These are phyloP conservation scores for Leishmania turanica DNA, from an alignment of 208 protist species.

Conservation along the genomic window DNA sequence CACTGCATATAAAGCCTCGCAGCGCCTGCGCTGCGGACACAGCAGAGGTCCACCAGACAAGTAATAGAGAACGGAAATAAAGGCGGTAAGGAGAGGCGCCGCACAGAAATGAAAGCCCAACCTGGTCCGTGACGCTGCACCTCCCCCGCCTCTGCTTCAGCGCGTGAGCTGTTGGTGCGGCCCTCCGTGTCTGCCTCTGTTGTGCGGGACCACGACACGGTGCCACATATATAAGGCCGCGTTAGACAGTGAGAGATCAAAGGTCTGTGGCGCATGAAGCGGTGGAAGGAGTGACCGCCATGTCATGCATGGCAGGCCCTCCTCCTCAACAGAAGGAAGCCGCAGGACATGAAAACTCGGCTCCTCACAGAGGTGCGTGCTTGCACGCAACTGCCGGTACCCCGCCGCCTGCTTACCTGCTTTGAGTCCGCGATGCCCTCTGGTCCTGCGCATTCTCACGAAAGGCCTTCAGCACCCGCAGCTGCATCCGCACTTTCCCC, in stretches of 20 bases:
- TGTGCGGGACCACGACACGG: not conserved
- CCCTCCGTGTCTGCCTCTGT: not conserved
- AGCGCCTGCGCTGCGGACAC: not conserved
- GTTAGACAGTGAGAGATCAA: not conserved
- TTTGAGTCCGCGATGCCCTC: slow-evolving; percentile 3
- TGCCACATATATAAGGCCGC: too few relatives aligned
- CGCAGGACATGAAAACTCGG: not conserved
- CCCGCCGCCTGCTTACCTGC: not conserved
- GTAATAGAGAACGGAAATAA: not conserved
- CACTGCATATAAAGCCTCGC: not conserved
- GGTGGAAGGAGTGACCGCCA: not conserved
- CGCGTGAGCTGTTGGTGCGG: not conserved
- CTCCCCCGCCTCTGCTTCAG: not conserved
- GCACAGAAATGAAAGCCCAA: not conserved
- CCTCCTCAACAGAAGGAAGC: not conserved
- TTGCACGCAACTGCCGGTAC: not conserved
- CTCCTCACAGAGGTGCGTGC: not conserved
- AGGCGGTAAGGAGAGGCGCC: not conserved
- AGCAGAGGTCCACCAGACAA: not conserved
- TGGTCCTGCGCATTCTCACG: slow-evolving; percentile 9
- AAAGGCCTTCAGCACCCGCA: slow-evolving; percentile 40
- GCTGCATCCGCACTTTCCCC: slow-evolving; percentile 35
- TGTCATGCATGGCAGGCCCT: not conserved
- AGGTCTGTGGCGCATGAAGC: not conserved
- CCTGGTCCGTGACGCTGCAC: not conserved